Conservation (phyloP, 2,329 filamentous ascomycete species). For the Claviceps monticola region DNA sequence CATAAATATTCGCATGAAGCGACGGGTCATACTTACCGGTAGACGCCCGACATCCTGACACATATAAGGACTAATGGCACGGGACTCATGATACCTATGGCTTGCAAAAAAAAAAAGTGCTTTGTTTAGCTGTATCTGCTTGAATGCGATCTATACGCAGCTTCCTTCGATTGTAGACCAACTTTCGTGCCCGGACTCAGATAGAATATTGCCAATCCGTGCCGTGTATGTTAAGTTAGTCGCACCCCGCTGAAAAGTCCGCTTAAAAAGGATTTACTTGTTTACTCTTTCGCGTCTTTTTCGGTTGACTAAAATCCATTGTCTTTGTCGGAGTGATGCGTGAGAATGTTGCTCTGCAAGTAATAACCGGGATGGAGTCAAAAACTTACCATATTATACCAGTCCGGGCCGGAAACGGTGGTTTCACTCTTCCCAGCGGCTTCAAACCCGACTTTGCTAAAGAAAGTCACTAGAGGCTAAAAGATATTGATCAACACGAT, state of each 20-base stretch:
- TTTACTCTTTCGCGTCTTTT: background rate
- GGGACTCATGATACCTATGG: background rate
- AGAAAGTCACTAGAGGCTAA: constrained; percentile 57
- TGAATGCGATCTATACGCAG: background rate
- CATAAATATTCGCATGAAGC: background rate
- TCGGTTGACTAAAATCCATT: background rate
- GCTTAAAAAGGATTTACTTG: background rate
- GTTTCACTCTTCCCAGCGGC: constrained; percentile 55
- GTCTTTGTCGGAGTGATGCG: background rate
- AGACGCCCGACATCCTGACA: background rate
- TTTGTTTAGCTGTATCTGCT: background rate
- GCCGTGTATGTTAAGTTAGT: background rate
- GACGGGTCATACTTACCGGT: background rate
- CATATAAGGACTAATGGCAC: background rate
- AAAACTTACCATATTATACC: constrained; percentile 61
- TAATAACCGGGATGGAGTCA: background rate
- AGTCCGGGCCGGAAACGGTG: constrained; percentile 64
- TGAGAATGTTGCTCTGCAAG: background rate
- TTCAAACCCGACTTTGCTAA: constrained; percentile 60
- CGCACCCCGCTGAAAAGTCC: background rate
- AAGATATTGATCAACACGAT: background rate
- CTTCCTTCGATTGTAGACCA: background rate
- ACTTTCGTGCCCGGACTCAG: background rate
- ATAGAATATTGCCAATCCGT: background rate
- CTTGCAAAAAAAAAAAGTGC: background rate